Percentiles rank a stretch among this genome's conserved stretches.
These are phyloP conservation scores for Neonectria sp. DNA, from an alignment of 2,329 filamentous ascomycete genomes.

Conservation along the genomic window DNA sequence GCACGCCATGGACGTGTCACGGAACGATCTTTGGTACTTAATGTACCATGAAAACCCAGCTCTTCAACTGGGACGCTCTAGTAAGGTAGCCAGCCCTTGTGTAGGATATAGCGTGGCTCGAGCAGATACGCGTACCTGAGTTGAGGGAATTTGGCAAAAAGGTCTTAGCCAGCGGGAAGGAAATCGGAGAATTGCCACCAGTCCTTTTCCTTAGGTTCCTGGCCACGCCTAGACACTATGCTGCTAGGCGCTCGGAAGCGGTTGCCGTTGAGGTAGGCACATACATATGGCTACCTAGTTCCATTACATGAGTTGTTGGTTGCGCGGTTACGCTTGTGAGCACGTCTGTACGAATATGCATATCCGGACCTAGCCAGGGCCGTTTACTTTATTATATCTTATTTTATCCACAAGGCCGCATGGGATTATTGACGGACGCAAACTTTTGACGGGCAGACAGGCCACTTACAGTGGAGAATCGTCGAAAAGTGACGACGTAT, in stretches of 20 bases:
- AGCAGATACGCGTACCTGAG: background rate
- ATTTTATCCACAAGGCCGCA: constrained; percentile 21
- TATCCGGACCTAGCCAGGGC: constrained; percentile 1
- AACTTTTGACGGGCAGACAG: constrained; percentile 13
- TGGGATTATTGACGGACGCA: constrained; percentile 22
- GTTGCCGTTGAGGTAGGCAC: constrained; percentile 24
- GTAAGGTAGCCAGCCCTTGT: no score
- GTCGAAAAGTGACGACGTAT: constrained; percentile 1
- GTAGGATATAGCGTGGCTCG: no score
- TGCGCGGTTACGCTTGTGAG: constrained; percentile 23
- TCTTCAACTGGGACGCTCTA: no score
- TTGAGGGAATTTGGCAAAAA: background rate
- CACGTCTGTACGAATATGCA: constrained; percentile 8
- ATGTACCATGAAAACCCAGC: no score
- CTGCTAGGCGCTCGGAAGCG: constrained; percentile 27
- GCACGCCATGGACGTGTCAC: background rate
- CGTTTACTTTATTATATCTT: background rate
- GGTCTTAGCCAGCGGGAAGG: background rate
- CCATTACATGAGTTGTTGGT: constrained; percentile 2
- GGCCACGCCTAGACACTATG: background rate
- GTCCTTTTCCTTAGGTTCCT: constrained; percentile 1
- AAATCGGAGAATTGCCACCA: constrained; percentile 13
- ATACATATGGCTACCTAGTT: constrained; percentile 14
- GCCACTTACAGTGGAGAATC: constrained; percentile 7
- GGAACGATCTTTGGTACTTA: no score